Evolutionary conservation across 352 stramenopile genomes (phyloP).

Genomic region (Globisporangium acanthophoron): DNA sequence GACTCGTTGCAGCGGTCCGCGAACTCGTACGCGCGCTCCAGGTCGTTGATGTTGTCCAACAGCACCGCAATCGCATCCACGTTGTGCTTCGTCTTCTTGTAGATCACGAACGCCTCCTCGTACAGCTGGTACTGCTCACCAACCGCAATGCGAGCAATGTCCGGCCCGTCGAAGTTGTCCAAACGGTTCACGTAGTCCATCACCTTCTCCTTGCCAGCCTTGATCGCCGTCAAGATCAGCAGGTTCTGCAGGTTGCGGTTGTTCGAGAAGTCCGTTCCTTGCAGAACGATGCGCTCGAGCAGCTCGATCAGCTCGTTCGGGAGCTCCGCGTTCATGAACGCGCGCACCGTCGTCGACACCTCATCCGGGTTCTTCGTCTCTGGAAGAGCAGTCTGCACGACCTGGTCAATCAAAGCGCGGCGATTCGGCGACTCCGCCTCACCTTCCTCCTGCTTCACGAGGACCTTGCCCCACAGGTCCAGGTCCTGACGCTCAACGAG

Average conservation of each 20-base stretch:
- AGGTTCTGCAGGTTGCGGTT: slow-evolving; percentile 99
- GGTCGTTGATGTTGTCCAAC: slow-evolving; percentile 95
- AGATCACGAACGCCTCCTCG: slow-evolving; percentile 99
- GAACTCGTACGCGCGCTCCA: slow-evolving; percentile 98
- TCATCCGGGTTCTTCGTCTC: slow-evolving; percentile 99
- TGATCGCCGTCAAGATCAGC: slow-evolving; percentile 99
- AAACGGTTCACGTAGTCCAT: slow-evolving; percentile 99
- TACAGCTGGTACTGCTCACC: slow-evolving; percentile 98
- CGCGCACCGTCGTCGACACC: slow-evolving; percentile 99
- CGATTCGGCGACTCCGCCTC: slow-evolving; percentile 89
- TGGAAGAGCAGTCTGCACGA: slow-evolving; percentile 99
- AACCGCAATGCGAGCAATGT: slow-evolving; percentile 99
- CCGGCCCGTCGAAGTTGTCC: slow-evolving; percentile 99
- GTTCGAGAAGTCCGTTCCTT: slow-evolving; percentile 98
- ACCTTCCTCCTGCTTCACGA: slow-evolving; percentile 89
- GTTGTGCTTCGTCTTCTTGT: slow-evolving; percentile 99
- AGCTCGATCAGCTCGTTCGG: slow-evolving; percentile 99
- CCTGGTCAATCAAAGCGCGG: slow-evolving; percentile 97
- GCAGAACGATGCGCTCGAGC: slow-evolving; percentile 99
- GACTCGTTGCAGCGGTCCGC: slow-evolving; percentile 97
- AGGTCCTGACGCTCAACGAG: slow-evolving; percentile 98
- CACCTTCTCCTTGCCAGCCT: slow-evolving; percentile 96
- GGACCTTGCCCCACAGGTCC: slow-evolving; percentile 98
- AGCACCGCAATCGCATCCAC: slow-evolving; percentile 91
- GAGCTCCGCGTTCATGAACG: slow-evolving; percentile 99